phyloP scores from a whole-genome alignment of 225 moss, liverwort and hornwort species.

The Neckera pumila region DNA sequence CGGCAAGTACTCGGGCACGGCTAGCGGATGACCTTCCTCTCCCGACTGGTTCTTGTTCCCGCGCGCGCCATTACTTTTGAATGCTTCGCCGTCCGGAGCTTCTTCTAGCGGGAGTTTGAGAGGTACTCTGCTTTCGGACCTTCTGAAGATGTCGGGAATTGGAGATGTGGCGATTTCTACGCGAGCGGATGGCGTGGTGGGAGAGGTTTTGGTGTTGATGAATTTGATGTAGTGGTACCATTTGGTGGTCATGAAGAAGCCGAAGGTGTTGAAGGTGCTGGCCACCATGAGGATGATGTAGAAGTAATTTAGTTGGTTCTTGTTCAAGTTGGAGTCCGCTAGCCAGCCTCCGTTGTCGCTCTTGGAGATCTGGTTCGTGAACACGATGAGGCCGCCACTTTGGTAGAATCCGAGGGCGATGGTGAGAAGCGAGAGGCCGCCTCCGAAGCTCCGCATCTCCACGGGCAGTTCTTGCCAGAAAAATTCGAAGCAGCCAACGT shows the following conservation, averaged over 20 bases:
- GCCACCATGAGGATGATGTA: conserved; percentile 29
- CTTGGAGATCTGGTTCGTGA: conserved; percentile 14
- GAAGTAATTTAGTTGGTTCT: conserved; percentile 38
- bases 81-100: not conserved
- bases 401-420: conserved; percentile 37
- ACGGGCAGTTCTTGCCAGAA: conserved; percentile 68
- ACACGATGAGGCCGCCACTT: conserved; percentile 24
- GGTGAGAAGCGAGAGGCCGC: conserved; percentile 29
- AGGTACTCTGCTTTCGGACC: conserved; percentile 1
- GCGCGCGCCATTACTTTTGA: not conserved
- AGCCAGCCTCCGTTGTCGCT: conserved; percentile 35
- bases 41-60: not conserved
- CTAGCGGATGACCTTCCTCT: not conserved
- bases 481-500: conserved; percentile 54
- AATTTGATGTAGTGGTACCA: conserved; percentile 45
- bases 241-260: conserved; percentile 20
- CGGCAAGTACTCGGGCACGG: not conserved
- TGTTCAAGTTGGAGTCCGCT: conserved; percentile 25
- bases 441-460: conserved; percentile 44
- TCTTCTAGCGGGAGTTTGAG: not conserved
- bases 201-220: conserved; percentile 5
- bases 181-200: not conserved
- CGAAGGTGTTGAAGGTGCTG: conserved; percentile 9
- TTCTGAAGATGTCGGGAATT: conserved; percentile 2
- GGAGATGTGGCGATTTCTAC: not conserved